Evolutionary conservation across 176 grass and related monocot species (phyloP), one percentile per base, ranked within the genome.

Genomic region (Cenchrus americanus): DNA sequence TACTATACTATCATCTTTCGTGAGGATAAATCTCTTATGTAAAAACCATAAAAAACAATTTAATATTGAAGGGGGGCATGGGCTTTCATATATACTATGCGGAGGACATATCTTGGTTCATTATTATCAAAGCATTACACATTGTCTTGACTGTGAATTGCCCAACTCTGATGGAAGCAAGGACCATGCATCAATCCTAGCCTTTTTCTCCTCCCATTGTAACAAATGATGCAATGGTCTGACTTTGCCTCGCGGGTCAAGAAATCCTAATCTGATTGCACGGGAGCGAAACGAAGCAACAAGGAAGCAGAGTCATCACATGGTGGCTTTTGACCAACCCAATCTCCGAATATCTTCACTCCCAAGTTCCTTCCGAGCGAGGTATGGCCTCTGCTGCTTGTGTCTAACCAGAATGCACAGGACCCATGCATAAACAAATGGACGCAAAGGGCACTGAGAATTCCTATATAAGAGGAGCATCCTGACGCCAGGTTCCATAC

Each of bases 361-460:
- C 17, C 41, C 62, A 87, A 73, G 79, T 44, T 82, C 86, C 86
- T 82, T 82, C 0, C 14, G 19, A 76, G 41, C 17, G 51, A 80
- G 77, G 84, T 43, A 67, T 50, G 49, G 77, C 24, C 22, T 30
- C 22, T 30, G 7, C 19, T 34, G 1, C 30, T 69, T 41, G 21
- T 41, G 21, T 26, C 11, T 51, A 42, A 76, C 62, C 8, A 43
- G 42, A 26, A 14, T 15, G 53, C 47, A 24, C 71, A 66, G 57
- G 7, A 66, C 47, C 1, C 47, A 21, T 73, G 80, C 47, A 21
- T 73, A 86, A 80, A 87, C 26, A 41, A 76, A 75, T 48, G 41
- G 27, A 43, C 14, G 32, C 24, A 34, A 46, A 14, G 1, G 1
- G 47, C 6, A 72, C 15, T 22, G 68, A 21, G 11, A 24, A 19